Base-by-base conservation (phyloP, 805 yeast genomes). In the Kodamaea neixiangensis region DNA sequence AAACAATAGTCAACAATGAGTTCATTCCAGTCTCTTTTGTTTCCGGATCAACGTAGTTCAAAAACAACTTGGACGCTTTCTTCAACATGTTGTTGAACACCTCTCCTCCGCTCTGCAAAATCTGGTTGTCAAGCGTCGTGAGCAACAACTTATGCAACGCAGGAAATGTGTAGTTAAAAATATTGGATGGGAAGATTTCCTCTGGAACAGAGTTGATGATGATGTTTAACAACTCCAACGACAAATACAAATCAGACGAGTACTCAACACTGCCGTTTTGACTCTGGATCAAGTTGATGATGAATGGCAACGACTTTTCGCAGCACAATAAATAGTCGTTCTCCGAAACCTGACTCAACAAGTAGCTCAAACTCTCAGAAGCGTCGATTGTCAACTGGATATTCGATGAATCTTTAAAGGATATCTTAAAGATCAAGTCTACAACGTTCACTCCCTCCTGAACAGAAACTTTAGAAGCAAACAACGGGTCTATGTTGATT, bases 41-140 rank as follows among this genome's bases (percentile, higher is more conserved):
- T 2, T 65, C 57, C 1, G 69, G 64, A n/a, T 68, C 68, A 2
- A 48, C 54, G 53, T 67, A 77, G 5, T 58, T 53, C 7, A 68
- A 48, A 46, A 80, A 69, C 34, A 60, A 57, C 7, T 54, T 48
- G 1, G 79, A 61, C 4, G 77, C 75, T 11, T 64, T 68, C 42
- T 71, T 69, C 19, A 90, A 68, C 38, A 91, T 66, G 22, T 79
- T 80, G 52, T 83, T 83, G 58, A 87, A 82, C 3, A 86, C 83
- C 53, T 87, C 93, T 0, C 93, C 87, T 2, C 91, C 85, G 9
- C 82, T 72, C 67, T 91, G 96, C 29, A 91, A 65, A 7, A 89
- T 77, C 60, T 86, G 90, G 58, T 87, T 89, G 64, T 91, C 97
- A n/a, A 66, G 71, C 0, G 90, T 77, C 2, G 50, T 51, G 34